phyloP scores from a whole-genome alignment of 2,329 filamentous ascomycete genomes.

The Aureobasidium sp. region DNA sequence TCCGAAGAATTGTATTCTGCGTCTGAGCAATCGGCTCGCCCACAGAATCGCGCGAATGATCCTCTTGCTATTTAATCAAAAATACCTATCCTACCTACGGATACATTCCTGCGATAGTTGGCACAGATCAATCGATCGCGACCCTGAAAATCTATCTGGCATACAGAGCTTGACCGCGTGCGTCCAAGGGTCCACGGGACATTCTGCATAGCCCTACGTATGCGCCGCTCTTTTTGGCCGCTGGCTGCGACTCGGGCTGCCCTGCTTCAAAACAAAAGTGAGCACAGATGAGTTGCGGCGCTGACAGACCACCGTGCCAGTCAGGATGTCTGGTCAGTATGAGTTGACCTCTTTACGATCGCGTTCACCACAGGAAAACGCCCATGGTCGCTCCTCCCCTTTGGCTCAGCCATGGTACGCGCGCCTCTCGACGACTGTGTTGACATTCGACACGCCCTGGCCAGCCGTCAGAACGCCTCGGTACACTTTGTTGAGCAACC shows the following conservation, averaged over 20 bases:
- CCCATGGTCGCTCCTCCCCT: background rate
- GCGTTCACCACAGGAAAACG: background rate
- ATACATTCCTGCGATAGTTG: background rate
- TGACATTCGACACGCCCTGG: background rate
- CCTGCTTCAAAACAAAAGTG: background rate
- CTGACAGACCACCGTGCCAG: background rate
- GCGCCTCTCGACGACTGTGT: background rate
- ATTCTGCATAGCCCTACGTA: background rate
- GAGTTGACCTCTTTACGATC: background rate
- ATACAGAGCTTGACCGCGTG: background rate
- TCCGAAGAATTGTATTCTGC: no score
- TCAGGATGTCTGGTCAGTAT: background rate
- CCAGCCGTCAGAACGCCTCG: background rate
- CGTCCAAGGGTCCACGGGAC: background rate
- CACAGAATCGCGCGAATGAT: no score
- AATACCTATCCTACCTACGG: no score
- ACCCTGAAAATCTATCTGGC: background rate
- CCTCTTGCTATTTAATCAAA: no score
- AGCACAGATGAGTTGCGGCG: background rate
- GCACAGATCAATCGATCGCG: background rate
- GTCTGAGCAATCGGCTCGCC: no score
- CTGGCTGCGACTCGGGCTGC: background rate
- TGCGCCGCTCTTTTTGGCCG: background rate
- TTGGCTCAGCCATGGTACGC: background rate
- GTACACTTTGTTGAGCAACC: background rate